Conservation (phyloP, 1,139 yeast species). For the Schwanniomyces etchellsii region DNA sequence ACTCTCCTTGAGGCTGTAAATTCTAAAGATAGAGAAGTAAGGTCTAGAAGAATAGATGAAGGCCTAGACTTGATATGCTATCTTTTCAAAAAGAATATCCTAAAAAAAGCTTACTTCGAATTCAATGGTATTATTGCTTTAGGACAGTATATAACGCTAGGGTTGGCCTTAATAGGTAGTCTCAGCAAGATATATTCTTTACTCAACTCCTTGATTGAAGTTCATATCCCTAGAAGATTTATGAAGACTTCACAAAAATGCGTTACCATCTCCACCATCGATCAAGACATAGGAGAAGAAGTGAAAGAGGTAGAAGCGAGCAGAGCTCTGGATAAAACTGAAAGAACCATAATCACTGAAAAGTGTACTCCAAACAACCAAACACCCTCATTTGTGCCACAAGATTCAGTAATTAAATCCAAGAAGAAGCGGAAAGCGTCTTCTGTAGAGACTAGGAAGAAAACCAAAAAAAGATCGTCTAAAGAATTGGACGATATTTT, state of each 20-base stretch:
- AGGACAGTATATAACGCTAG: constrained; percentile 75
- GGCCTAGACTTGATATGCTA: constrained; percentile 23
- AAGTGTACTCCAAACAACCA: no score
- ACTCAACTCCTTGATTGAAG: no score
- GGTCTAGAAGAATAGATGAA: constrained; percentile 10
- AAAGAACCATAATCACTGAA: no score
- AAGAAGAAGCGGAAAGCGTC: no score
- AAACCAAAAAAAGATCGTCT: not conserved
- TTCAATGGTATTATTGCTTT: constrained; percentile 66
- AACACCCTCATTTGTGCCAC: no score
- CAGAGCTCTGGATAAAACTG: no score
- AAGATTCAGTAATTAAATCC: no score
- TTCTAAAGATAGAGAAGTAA: constrained; percentile 7
- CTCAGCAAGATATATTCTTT: constrained; percentile 41
- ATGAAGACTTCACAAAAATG: no score
- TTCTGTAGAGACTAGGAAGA: no score
- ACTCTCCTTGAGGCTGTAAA: constrained; percentile 14
- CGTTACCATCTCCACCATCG: no score
- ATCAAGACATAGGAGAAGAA: not conserved
- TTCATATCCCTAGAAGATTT: no score
- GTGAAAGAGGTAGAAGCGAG: no score
- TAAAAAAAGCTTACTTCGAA: constrained; percentile 50
- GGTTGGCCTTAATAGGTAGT: constrained; percentile 61
- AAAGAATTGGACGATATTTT: not conserved
- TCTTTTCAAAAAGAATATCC: constrained; percentile 29